phyloP scores from a whole-genome alignment of 192 early-diverging fungal species.

The Lobosporangium transversale region DNA sequence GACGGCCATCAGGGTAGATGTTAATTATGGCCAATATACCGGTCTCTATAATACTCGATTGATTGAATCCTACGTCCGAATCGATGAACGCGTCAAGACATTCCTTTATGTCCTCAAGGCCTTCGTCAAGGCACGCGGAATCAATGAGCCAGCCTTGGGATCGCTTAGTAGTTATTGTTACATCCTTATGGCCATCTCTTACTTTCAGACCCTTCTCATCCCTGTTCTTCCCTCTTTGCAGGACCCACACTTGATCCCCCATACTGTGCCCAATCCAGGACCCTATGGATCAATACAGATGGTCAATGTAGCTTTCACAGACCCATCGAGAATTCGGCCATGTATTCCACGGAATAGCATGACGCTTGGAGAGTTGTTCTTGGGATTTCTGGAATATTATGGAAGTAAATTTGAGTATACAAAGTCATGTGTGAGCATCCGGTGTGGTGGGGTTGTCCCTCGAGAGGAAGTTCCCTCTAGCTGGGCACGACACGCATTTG shows the following conservation, averaged over 20 bases:
- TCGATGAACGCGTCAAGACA: conserved; percentile 38
- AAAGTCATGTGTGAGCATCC: conserved; percentile 38
- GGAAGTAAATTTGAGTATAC: conserved; percentile 45
- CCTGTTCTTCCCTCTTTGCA: conserved; percentile 38
- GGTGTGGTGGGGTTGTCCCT: conserved; percentile 38
- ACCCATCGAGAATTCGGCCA: conserved; percentile 37
- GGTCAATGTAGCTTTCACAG: conserved; percentile 50
- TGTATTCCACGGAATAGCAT: conserved; percentile 44
- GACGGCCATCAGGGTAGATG: conserved; percentile 40
- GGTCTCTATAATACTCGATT: conserved; percentile 48
- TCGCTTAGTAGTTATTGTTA: conserved; percentile 48
- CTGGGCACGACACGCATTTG: conserved; percentile 34
- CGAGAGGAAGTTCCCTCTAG: conserved; percentile 9
- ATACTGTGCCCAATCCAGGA: conserved; percentile 43
- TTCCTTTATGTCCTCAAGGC: conserved; percentile 47
- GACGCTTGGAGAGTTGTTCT: conserved; percentile 41
- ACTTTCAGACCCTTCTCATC: conserved; percentile 33
- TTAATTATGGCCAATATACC: conserved; percentile 46
- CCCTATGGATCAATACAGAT: conserved; percentile 17
- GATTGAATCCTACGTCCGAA: conserved; percentile 41
- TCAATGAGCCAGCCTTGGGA: conserved; percentile 28
- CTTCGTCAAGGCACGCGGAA: conserved; percentile 47
- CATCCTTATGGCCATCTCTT: conserved; percentile 47
- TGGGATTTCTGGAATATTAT: conserved; percentile 49
- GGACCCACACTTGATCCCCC: conserved; percentile 49